A percentile compares a stretch with the other conserved stretches of the same genome.
Evolutionary conservation across 2,329 filamentous ascomycete genomes (phyloP).

Genomic region (Sporothrix brunneoviolacea): DNA sequence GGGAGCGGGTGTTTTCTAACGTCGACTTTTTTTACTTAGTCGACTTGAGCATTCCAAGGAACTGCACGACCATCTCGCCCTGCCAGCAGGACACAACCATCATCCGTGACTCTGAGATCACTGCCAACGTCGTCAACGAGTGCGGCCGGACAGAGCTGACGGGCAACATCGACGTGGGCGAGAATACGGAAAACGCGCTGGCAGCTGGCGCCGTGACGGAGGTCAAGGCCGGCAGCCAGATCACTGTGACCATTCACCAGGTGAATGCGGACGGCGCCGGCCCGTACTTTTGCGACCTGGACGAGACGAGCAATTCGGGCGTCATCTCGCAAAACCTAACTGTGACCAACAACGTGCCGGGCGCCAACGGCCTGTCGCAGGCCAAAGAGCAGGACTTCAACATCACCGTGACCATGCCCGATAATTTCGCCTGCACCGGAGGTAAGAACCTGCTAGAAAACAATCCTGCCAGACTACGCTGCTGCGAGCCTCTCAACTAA

Average conservation of each 20-base stretch:
- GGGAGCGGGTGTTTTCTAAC: too few relatives aligned
- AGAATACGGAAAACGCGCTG: conserved; percentile 47
- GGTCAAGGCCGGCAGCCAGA: conserved; percentile 37
- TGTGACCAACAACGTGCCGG: conserved; percentile 32
- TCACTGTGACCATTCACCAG: conserved; percentile 46
- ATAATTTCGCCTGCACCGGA: conserved; percentile 42
- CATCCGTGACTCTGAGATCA: conserved; percentile 50
- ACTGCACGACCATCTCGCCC: conserved; percentile 19
- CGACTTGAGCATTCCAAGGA: conserved; percentile 40
- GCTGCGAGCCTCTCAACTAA: too few relatives aligned
- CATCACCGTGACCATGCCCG: conserved; percentile 50
- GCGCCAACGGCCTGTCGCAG: conserved; percentile 19
- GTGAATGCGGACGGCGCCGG: conserved; percentile 49
- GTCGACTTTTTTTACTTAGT: too few relatives aligned
- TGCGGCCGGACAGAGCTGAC: conserved; percentile 55
- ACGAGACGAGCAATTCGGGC: conserved; percentile 40
- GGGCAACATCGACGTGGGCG: conserved; percentile 56
- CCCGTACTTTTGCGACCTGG: conserved; percentile 49
- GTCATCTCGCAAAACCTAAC: conserved; percentile 41
- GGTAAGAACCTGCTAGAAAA: too few relatives aligned
- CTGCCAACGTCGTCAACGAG: conserved; percentile 45
- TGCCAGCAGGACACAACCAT: conserved; percentile 50
- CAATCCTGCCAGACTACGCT: too few relatives aligned
- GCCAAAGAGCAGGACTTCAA: conserved; percentile 29
- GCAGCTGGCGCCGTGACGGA: conserved; percentile 40